phyloP scores from a whole-genome alignment of 306 rosid genomes.

The Elaeagnus macrophylla region DNA sequence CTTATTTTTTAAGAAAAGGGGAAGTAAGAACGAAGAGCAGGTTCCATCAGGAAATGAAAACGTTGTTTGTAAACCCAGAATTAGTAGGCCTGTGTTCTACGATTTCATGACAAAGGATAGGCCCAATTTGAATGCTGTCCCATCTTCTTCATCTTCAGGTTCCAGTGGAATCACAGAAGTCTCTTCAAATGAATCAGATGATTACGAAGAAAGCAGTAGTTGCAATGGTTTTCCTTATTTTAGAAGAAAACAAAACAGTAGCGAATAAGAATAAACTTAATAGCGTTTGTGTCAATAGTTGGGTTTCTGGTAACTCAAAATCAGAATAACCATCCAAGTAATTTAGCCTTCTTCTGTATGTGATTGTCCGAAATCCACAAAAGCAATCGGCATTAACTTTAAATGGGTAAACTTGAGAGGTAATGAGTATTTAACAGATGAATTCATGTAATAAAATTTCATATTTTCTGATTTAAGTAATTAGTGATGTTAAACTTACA shows the following conservation, averaged over 20 bases:
- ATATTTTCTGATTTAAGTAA: too few relatives aligned
- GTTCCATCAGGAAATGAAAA: constrained; percentile 3
- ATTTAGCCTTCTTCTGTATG: constrained; percentile 17
- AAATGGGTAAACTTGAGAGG: constrained; percentile 9
- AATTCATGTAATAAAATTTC: background rate
- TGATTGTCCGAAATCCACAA: constrained; percentile 11
- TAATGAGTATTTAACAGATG: constrained; percentile 17
- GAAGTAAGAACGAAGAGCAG: constrained; percentile 27
- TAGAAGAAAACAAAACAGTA: constrained; percentile 44
- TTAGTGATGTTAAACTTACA: too few relatives aligned
- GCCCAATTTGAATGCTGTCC: constrained; percentile 30
- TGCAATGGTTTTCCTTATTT: constrained; percentile 42
- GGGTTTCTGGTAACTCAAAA: background rate
- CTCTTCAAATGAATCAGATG: constrained; percentile 42
- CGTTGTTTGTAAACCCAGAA: constrained; percentile 5
- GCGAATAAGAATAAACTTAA: background rate
- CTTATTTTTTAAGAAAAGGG: constrained; percentile 79
- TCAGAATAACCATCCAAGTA: constrained; percentile 31
- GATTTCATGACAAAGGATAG: constrained; percentile 60
- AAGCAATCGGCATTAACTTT: constrained; percentile 35
- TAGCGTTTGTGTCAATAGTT: constrained; percentile 14
- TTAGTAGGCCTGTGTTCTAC: constrained; percentile 52
- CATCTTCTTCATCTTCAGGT: constrained; percentile 49
- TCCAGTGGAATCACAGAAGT: constrained; percentile 66
- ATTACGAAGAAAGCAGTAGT: constrained; percentile 74